Evolutionary conservation across 805 yeast genomes (phyloP).

Genomic region (Saturnispora diversa): DNA sequence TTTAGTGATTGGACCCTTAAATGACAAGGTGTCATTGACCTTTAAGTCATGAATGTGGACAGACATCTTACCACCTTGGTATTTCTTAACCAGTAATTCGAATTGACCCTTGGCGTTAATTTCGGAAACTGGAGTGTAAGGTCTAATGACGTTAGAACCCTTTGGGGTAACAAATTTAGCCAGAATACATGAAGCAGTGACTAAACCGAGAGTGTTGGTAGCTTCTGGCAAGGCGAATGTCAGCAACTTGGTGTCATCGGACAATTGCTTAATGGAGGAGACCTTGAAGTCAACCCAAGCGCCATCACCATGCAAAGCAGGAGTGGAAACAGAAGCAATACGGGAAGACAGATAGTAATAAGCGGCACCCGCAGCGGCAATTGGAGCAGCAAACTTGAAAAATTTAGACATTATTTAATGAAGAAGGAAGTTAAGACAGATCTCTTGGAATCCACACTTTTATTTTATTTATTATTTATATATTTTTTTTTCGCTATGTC

Average conservation of each 20-base stretch:
- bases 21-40: constrained; percentile 71
- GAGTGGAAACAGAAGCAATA: constrained; percentile 24
- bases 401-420: constrained; percentile 9
- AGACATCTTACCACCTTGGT: constrained; percentile 87
- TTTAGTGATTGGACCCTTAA: constrained; percentile 91
- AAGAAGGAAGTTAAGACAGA: not conserved
- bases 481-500: too few species aligned
- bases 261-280: constrained; percentile 39
- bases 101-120: constrained; percentile 62
- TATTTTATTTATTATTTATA: too few species aligned
- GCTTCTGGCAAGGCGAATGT: constrained; percentile 59
- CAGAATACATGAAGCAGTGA: constrained; percentile 70
- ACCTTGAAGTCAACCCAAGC: constrained; percentile 66
- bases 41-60: constrained; percentile 62
- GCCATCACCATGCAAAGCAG: constrained; percentile 53
- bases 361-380: constrained; percentile 36
- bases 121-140: constrained; percentile 81
- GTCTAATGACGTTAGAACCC: constrained; percentile 82
- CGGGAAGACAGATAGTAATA: constrained; percentile 26
- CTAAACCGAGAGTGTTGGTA: constrained; percentile 67
- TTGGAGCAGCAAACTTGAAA: constrained; percentile 19
- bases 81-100: constrained; percentile 75
- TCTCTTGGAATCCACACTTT: not conserved
- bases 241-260: constrained; percentile 59
- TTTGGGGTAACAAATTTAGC: constrained; percentile 76